Evolutionary conservation across 257 asterid genomes (phyloP).

Genomic region (Avicennia marina): DNA sequence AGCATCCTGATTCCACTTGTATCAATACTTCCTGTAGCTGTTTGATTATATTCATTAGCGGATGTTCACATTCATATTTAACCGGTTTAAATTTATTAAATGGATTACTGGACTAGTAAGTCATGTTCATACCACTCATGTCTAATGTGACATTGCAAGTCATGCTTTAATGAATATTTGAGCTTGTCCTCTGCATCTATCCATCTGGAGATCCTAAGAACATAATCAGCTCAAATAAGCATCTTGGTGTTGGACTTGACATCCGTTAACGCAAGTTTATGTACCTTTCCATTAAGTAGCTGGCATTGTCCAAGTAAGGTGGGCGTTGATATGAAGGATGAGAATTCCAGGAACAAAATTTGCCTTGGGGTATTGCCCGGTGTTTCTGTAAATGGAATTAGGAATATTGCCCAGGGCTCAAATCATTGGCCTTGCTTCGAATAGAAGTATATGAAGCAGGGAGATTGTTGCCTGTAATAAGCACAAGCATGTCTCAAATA

Average conservation of each 20-base stretch:
- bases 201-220: constrained; percentile 61
- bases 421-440: constrained; percentile 68
- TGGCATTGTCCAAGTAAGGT: constrained; percentile 62
- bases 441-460: constrained; percentile 49
- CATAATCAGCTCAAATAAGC: constrained; percentile 13
- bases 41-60: constrained; percentile 18
- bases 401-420: constrained; percentile 51
- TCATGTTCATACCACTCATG: constrained; percentile 57
- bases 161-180: constrained; percentile 25
- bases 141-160: constrained; percentile 59
- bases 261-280: neutral
- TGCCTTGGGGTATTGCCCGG: constrained; percentile 60
- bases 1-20: constrained; percentile 75
- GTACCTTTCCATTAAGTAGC: constrained; percentile 70
- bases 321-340: constrained; percentile 57
- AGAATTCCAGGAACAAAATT: constrained; percentile 48
- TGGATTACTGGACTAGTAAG: neutral
- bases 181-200: constrained; percentile 59
- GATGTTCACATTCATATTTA: neutral
- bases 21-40: constrained; percentile 68
- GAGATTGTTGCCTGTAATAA: constrained; percentile 48
- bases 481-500: neutral
- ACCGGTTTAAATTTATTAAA: no score
- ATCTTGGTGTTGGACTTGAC: neutral
- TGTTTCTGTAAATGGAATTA: constrained; percentile 55